phyloP scores from a whole-genome alignment of 495 filamentous ascomycete species.

The Penicillium subrubescens region DNA sequence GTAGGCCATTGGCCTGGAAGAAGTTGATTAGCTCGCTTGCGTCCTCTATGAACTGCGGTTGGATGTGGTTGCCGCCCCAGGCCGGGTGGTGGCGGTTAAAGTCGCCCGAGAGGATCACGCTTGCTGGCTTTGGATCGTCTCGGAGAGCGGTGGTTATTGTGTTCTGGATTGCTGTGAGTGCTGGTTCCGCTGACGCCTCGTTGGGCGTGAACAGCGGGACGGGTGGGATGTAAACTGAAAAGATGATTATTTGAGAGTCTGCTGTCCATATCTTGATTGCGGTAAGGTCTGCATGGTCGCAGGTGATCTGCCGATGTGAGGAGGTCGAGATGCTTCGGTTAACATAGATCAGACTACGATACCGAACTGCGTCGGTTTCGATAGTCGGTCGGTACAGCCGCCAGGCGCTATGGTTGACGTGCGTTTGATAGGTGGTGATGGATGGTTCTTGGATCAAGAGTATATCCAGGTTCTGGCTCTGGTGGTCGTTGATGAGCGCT shows the following conservation, averaged over 20 bases:
- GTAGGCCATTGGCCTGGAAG: conserved; percentile 19
- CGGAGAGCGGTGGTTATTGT: neutral
- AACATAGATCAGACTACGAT: neutral
- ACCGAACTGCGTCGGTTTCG: neutral
- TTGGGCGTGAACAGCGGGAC: neutral
- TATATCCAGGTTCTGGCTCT: conserved; percentile 29
- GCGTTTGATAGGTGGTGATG: neutral
- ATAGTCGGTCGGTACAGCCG: neutral
- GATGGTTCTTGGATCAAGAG: conserved; percentile 33
- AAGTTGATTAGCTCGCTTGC: conserved; percentile 25
- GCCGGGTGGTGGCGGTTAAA: conserved; percentile 30
- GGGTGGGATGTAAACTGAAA: neutral
- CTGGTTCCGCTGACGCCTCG: neutral
- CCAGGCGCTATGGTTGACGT: neutral
- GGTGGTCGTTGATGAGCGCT: conserved; percentile 34
- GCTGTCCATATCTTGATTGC: conserved; percentile 11
- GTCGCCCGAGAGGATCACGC: conserved; percentile 23
- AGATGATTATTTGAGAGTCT: neutral
- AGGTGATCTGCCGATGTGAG: neutral
- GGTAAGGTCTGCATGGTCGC: conserved; percentile 26
- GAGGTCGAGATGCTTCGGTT: neutral
- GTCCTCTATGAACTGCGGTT: conserved; percentile 19
- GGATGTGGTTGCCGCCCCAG: conserved; percentile 23
- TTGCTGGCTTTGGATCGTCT: neutral
- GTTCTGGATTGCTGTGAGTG: neutral